Base-by-base conservation (phyloP, 2,329 filamentous ascomycete species). In the Lachnellula cervina region DNA sequence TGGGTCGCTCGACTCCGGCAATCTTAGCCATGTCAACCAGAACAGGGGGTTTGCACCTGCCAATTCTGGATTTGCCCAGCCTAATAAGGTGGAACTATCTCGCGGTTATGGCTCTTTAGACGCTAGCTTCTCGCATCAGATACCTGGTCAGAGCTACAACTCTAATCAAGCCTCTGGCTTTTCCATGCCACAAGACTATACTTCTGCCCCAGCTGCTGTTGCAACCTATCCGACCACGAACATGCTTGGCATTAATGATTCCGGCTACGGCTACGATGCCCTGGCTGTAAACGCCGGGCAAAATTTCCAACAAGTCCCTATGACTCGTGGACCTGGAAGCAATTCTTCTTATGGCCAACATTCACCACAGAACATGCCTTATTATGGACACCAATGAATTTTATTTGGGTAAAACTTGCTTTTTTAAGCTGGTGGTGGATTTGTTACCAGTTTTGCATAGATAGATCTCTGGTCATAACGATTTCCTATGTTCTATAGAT, bases 261-360 rank as follows among this genome's bases (percentile, higher is more conserved):
- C 56, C 34, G 57, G 48, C 40, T 64, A 54, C 53, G 59, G 40
- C 2, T 69, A 62, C 21, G 63, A 66, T 50, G 16, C 51, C 7
- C 59, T 67, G 56, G 23, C 58, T 17, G 58, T 61, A 9, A 61
- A 58, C 32, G 48, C 50, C 3, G 53, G 50, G 25, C 60, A 61
- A 42, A 54, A 46, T n/a, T 67, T 54, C 17, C 62, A 62, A 34
- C 63, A 64, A 28, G 55, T 63, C 9, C 63, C 64, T 7, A 68
- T 68, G 60, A 65, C 54, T 45, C 60, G 62, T 25, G 58, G 59
- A 25, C 66, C 58, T 9, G 64, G 62, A 32, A 67, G 63, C 46
- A 55, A 53, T 13, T 65, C 66, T 8, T 60, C 63, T 13, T 68
- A 68, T 23, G 59, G 58, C n/a, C 62, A 32, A 32, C 28, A 65